Base-by-base conservation (phyloP, 345 rosid genomes). In the Rhizophora apiculata region DNA sequence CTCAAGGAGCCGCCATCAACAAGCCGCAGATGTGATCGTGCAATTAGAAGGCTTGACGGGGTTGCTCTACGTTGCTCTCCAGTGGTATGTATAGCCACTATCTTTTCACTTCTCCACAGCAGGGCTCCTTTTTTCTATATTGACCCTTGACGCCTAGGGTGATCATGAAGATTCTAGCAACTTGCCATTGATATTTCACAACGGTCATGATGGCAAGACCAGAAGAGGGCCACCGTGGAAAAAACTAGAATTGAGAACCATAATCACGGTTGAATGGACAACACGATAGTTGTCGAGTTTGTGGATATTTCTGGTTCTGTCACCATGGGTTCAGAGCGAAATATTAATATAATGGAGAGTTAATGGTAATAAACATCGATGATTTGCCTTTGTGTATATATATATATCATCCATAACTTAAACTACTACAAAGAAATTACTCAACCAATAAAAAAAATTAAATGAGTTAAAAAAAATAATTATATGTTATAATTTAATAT, bases 51-150 rank as follows among this genome's bases (percentile, higher is more conserved):
- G 74, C 67, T 81, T 1, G 80, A 83, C 22, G 81, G 79, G 56
- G 71, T 61, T 29, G 80, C 59, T 36, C 52, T 74, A 20, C 24
- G 84, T 81, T 82, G 9, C 73, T 79, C 31, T 79, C 80, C 8
- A 34, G 78, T 2, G 76, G 72, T 24, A 24, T 24, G 24, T 24
- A 24, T 24, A 24, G 24, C 24, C 24, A 24, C 24, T 24, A 24
- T 86, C 32, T 86, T 31, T 86, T 86, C 82, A 65, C 64, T 13
- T 80, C 86, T 34, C 71, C 82, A 16, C 73, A 74, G 37, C 52
- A 72, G 24, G 84, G 85, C 34, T 69, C 52, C 71, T 58, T 83
- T 87, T 78, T 10, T 83, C 36, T 19, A 31, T 29, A 31, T 4
- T 10, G 46, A 39, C 46, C 7, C 36, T 81, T 9, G 76, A 70